A percentile compares a stretch with the other conserved stretches of the same genome.
Conservation (phyloP, 2,329 filamentous ascomycete genomes). For the Furcasterigmium sp. region DNA sequence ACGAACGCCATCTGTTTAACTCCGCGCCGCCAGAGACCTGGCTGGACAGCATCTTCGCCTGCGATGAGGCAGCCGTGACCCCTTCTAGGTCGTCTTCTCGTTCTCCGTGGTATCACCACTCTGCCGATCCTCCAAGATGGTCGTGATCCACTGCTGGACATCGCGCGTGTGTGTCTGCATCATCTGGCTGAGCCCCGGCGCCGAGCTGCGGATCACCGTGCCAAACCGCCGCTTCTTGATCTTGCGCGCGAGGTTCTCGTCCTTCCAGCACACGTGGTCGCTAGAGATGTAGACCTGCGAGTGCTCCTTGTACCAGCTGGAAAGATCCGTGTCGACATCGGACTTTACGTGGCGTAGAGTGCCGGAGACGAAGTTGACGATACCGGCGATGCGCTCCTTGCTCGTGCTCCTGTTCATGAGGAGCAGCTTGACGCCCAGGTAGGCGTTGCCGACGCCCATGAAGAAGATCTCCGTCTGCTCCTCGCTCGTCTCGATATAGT, state of each 20-base stretch:
- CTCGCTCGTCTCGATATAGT: slow-evolving; percentile 80
- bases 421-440: slow-evolving; percentile 75
- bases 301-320: slow-evolving; percentile 78
- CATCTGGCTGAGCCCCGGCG: slow-evolving; percentile 47
- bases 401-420: slow-evolving; percentile 69
- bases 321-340: slow-evolving; percentile 67
- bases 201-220: slow-evolving; percentile 46
- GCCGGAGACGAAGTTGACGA: slow-evolving; percentile 78
- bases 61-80: background rate
- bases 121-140: slow-evolving; percentile 25
- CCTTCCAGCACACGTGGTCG: slow-evolving; percentile 71
- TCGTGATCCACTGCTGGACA: slow-evolving; percentile 45
- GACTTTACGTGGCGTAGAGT: slow-evolving; percentile 73
- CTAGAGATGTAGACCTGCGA: slow-evolving; percentile 74
- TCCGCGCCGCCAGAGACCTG: too few species aligned
- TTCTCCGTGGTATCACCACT: slow-evolving; percentile 40
- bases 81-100: slow-evolving; percentile 34
- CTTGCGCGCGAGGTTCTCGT: slow-evolving; percentile 53
- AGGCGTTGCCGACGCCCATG: slow-evolving; percentile 85
- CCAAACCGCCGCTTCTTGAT: slow-evolving; percentile 58
- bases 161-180: slow-evolving; percentile 49
- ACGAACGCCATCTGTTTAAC: too few species aligned
- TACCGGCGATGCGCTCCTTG: slow-evolving; percentile 61
- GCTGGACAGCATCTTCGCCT: too few species aligned
- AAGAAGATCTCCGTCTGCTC: slow-evolving; percentile 72